Percentiles rank a stretch among this genome's conserved stretches.
phyloP scores from a whole-genome alignment of 306 rosid species.

The Abrus pulchellus region DNA sequence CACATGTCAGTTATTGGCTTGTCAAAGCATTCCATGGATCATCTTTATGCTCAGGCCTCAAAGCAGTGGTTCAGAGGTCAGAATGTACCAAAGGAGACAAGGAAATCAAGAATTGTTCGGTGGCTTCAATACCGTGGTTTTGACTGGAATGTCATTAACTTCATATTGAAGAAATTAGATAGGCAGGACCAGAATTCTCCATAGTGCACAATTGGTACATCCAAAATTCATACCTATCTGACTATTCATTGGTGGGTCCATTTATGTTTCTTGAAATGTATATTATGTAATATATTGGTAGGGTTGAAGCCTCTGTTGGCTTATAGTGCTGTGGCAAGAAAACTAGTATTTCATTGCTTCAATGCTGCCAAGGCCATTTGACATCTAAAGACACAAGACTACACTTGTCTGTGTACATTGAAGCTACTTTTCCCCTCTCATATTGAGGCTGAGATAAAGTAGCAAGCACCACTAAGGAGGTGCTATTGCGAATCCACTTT shows the following conservation, averaged over 20 bases:
- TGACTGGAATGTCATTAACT: conserved; percentile 72
- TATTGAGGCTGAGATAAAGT: conserved; percentile 45
- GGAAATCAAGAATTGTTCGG: conserved; percentile 73
- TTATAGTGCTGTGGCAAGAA: conserved; percentile 50
- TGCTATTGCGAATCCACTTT: conserved; percentile 37
- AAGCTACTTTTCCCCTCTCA: conserved; percentile 32
- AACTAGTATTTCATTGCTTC: conserved; percentile 47
- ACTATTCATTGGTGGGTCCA: conserved; percentile 58
- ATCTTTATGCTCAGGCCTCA: conserved; percentile 75
- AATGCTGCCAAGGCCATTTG: conserved; percentile 33
- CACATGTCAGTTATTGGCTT: conserved; percentile 50
- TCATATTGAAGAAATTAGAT: conserved; percentile 71
- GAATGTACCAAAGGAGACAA: conserved; percentile 70
- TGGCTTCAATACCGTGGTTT: conserved; percentile 94
- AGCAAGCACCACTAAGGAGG: conserved; percentile 47
- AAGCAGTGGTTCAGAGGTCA: conserved; percentile 82
- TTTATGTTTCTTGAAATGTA: conserved; percentile 37
- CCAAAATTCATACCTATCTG: conserved; percentile 36
- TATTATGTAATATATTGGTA: conserved; percentile 47
- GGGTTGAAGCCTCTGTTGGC: conserved; percentile 47
- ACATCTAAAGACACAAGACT: conserved; percentile 34
- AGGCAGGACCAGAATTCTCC: conserved; percentile 58
- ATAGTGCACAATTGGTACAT: conserved; percentile 45
- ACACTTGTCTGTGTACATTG: conserved; percentile 45
- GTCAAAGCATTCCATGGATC: conserved; percentile 68